Base-by-base conservation (phyloP, 2,329 filamentous ascomycete genomes). In the Diaporthe aspalathi region DNA sequence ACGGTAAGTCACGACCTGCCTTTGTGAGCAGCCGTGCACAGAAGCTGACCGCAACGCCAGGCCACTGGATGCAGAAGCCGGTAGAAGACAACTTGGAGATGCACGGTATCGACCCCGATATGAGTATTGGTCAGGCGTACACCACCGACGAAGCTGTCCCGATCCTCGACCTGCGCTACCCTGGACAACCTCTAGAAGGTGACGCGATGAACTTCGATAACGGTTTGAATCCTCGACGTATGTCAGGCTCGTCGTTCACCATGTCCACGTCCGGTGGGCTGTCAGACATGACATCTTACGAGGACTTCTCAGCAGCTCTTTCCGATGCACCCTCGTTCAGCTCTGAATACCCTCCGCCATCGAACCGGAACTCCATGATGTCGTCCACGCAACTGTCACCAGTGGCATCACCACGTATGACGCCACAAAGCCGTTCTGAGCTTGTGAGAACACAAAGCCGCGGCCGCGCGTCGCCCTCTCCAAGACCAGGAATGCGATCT, bases 241-340 rank as follows among this genome's bases (percentile, higher is more conserved):
- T 93, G 84, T 93, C 92, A 24, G 91, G 91, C 60, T 93, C 92
- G 2, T 93, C 92, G 1, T 92, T 93, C 77, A 92, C 91, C 49
- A 87, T 93, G 82, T 93, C 92, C 20, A 93, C 88, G 0, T 87
- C 87, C 52, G 87, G 90, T 27, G 86, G 85, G 27, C 83, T 92
- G 52, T 91, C 90, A 6, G 91, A 93, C 76, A 89, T 93, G 79
- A 86, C 90, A 63, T 90, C 90, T 5, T 93, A 92, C 78, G 91
- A 94, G 70, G 91, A 94, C 74, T 89, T 92, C 77, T 90, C 91
- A 20, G 84, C 91, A 29, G 85, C 88, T 27, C 80, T 91, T 70
- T 92, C 91, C 9, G 91, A 93, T 74, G 89, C 90, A 47, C 88
- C 90, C 40, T 92, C 91, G 16, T 92, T 91, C 80, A 84, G 82